Evolutionary conservation across 805 yeast species (phyloP).

Genomic region (Schwanniomyces pseudopolymorphus): DNA sequence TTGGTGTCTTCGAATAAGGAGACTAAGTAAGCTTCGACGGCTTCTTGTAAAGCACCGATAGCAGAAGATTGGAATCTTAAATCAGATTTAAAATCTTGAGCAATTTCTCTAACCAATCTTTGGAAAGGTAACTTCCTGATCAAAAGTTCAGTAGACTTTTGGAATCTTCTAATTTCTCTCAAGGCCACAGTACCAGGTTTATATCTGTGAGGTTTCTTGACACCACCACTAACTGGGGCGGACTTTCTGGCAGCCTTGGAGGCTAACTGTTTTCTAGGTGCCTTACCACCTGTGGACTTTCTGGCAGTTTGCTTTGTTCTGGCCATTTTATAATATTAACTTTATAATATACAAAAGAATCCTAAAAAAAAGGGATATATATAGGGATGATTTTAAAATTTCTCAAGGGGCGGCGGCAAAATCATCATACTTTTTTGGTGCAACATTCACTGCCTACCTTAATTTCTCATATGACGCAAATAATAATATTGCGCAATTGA

Average conservation of each 20-base stretch:
- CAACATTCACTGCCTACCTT: background rate
- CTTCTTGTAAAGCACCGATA: slow-evolving; percentile 96
- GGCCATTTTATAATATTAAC: slow-evolving; percentile 54
- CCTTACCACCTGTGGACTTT: slow-evolving; percentile 95
- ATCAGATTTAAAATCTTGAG: slow-evolving; percentile 90
- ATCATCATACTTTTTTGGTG: background rate
- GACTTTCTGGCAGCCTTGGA: slow-evolving; percentile 93
- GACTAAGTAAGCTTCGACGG: slow-evolving; percentile 97
- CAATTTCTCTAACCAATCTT: slow-evolving; percentile 93
- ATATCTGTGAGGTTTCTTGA: slow-evolving; percentile 93
- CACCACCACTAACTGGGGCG: slow-evolving; percentile 91
- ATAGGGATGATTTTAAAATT: background rate
- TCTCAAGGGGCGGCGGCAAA: background rate
- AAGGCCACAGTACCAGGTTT: slow-evolving; percentile 97
- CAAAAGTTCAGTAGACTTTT: slow-evolving; percentile 90
- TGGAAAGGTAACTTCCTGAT: slow-evolving; percentile 97
- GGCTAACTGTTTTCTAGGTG: slow-evolving; percentile 92
- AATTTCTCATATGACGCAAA: background rate
- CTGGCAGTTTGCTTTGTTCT: slow-evolving; percentile 94
- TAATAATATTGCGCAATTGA: slow-evolving; percentile 4
- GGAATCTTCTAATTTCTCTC: slow-evolving; percentile 97
- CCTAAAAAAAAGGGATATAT: background rate
- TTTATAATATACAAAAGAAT: background rate
- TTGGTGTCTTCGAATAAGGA: slow-evolving; percentile 96
- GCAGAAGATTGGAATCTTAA: slow-evolving; percentile 97